Conservation (phyloP, 139 green algal genomes). For the Chlorella sorokiniana region DNA sequence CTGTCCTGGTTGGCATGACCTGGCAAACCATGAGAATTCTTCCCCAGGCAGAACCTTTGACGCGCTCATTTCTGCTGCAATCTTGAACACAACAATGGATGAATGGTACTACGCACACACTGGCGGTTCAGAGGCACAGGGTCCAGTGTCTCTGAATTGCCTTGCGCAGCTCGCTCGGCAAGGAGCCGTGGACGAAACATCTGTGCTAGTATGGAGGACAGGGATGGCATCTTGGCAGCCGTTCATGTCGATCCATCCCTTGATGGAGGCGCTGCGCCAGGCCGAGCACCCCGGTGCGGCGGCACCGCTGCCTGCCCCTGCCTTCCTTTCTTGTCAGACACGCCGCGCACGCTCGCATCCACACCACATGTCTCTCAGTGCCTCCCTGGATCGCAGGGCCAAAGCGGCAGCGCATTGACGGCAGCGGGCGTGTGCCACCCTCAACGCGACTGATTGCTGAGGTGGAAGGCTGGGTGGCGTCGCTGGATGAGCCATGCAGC, state of each 20-base stretch:
- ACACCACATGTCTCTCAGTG: background rate
- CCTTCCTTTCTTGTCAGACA: too few relatives aligned
- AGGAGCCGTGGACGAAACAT: background rate
- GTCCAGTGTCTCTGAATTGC: background rate
- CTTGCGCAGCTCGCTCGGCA: background rate
- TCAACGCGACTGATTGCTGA: background rate
- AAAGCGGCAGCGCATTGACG: conserved; percentile 6
- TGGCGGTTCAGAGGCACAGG: background rate
- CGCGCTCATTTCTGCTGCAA: background rate
- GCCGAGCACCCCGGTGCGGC: background rate
- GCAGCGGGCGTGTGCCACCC: background rate
- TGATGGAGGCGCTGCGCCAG: background rate
- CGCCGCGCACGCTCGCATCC: too few relatives aligned
- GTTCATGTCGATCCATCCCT: background rate
- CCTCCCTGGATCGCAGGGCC: background rate
- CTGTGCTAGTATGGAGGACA: background rate
- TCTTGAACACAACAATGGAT: background rate
- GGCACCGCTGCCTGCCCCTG: too few relatives aligned
- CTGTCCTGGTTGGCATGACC: too few relatives aligned
- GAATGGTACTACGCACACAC: background rate
- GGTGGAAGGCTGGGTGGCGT: background rate
- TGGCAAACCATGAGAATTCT: too few relatives aligned
- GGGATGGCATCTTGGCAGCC: background rate
- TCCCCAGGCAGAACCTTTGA: too few relatives aligned
- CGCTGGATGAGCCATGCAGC: conserved; percentile 8